A percentile compares a stretch with the other conserved stretches of the same genome.
Evolutionary conservation across 2,329 filamentous ascomycete genomes (phyloP).

Genomic region (Calonectria honghensis): DNA sequence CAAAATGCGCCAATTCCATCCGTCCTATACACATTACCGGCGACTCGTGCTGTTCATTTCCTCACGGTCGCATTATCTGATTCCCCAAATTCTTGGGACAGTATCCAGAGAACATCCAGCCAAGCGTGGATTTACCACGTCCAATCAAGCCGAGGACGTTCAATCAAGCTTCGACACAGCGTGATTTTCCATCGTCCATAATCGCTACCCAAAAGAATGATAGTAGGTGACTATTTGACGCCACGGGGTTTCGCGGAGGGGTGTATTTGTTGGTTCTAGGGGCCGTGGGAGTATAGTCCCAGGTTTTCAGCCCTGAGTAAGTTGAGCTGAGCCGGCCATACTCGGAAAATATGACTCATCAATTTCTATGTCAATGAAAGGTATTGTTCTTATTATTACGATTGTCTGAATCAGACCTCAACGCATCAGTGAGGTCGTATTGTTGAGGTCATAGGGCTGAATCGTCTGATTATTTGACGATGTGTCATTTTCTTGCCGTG

Average conservation of each 20-base stretch:
- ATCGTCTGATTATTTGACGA: background rate
- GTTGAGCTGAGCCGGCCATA: background rate
- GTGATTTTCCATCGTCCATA: background rate
- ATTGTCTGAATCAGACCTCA: background rate
- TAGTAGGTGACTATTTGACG: background rate
- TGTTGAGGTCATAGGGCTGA: background rate
- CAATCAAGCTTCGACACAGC: background rate
- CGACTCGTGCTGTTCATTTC: background rate
- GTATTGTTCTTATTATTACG: background rate
- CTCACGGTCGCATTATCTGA: too few relatives aligned
- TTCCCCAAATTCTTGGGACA: background rate
- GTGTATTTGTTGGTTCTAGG: background rate
- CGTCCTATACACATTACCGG: background rate
- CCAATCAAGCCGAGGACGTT: background rate
- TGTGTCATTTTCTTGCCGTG: background rate
- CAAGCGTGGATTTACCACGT: background rate
- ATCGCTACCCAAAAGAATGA: background rate
- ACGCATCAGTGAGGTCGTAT: background rate
- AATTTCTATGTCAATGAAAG: background rate
- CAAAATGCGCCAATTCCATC: background rate
- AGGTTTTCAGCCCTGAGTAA: background rate
- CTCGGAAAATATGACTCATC: background rate
- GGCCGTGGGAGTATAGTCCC: too few relatives aligned
- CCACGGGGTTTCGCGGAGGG: too few relatives aligned
- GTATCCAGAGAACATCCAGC: background rate